Conservation (phyloP, 2,329 filamentous ascomycete genomes). For the Microsporum canis region DNA sequence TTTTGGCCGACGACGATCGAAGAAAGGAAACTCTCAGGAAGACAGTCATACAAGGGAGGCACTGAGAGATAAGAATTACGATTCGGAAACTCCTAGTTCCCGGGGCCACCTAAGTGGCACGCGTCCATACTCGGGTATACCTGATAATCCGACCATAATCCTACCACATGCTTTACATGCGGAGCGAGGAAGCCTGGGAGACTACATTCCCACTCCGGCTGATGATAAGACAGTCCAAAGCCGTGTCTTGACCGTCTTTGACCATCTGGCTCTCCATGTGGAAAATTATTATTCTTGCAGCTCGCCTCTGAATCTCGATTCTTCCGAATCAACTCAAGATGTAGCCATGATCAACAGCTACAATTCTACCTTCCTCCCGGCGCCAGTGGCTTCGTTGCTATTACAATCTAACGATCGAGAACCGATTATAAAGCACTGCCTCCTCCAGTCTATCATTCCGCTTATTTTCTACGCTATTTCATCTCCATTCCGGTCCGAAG, state of each 20-base stretch:
- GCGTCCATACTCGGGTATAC: neutral
- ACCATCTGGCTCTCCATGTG: slow-evolving; percentile 26
- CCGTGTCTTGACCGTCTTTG: slow-evolving; percentile 23
- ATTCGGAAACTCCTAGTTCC: neutral
- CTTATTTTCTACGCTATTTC: slow-evolving; percentile 11
- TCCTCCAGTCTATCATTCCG: slow-evolving; percentile 15
- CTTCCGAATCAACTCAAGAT: neutral
- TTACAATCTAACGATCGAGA: slow-evolving; percentile 6
- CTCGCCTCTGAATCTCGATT: neutral
- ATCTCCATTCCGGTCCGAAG: neutral
- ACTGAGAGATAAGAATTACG: neutral
- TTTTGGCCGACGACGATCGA: slow-evolving; percentile 7
- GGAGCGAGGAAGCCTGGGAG: neutral
- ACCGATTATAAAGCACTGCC: slow-evolving; percentile 17
- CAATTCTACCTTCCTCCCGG: slow-evolving; percentile 16
- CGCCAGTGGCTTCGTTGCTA: slow-evolving; percentile 15
- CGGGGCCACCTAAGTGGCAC: neutral
- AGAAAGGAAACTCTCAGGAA: neutral
- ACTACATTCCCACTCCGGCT: slow-evolving; percentile 21
- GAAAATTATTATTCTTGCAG: slow-evolving; percentile 26
- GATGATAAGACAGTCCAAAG: slow-evolving; percentile 22
- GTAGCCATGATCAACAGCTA: slow-evolving; percentile 12
- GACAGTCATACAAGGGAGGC: neutral
- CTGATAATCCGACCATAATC: neutral
- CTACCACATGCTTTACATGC: neutral